These are phyloP conservation scores for Knoxdaviesia capensis DNA, from an alignment of 2,329 filamentous ascomycete species.

Conservation along the genomic window DNA sequence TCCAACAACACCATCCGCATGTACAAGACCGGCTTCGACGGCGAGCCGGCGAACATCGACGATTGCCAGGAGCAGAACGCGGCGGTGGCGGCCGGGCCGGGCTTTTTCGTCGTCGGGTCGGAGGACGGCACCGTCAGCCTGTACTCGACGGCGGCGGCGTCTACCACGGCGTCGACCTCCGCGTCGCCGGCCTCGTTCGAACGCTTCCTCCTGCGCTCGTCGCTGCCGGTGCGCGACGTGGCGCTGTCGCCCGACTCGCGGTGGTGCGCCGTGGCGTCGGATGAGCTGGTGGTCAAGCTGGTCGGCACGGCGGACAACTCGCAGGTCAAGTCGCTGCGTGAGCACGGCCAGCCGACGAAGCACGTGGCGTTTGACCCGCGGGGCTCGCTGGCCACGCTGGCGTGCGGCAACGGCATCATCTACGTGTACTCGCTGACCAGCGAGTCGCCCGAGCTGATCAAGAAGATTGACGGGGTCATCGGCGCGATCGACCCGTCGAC, in stretches of 20 bases:
- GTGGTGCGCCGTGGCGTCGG: slow-evolving; percentile 92
- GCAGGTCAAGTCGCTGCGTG: slow-evolving; percentile 56
- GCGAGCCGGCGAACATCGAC: slow-evolving; percentile 82
- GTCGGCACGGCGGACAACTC: slow-evolving; percentile 66
- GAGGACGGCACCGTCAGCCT: slow-evolving; percentile 94
- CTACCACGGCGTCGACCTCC: too few relatives aligned
- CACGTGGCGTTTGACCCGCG: slow-evolving; percentile 76
- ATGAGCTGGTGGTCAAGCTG: slow-evolving; percentile 80
- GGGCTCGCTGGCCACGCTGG: slow-evolving; percentile 56
- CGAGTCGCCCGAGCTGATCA: slow-evolving; percentile 62
- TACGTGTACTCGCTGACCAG: slow-evolving; percentile 75
- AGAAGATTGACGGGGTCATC: slow-evolving; percentile 73
- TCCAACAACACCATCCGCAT: slow-evolving; percentile 86
- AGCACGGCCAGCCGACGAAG: slow-evolving; percentile 75
- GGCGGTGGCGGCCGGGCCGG: slow-evolving; percentile 54
- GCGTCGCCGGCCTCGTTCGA: slow-evolving; percentile 40
- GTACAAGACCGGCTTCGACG: slow-evolving; percentile 79
- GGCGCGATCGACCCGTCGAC: slow-evolving; percentile 56
- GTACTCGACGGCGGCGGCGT: slow-evolving; percentile 46
- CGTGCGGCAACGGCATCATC: slow-evolving; percentile 72
- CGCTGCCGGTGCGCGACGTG: slow-evolving; percentile 74
- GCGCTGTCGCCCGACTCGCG: slow-evolving; percentile 61
- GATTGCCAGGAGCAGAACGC: slow-evolving; percentile 77
- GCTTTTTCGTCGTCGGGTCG: slow-evolving; percentile 72
- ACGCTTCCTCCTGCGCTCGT: slow-evolving; percentile 61